Evolutionary conservation across 192 early-diverging fungal species (phyloP).

Genomic region (Coemansia sp.): DNA sequence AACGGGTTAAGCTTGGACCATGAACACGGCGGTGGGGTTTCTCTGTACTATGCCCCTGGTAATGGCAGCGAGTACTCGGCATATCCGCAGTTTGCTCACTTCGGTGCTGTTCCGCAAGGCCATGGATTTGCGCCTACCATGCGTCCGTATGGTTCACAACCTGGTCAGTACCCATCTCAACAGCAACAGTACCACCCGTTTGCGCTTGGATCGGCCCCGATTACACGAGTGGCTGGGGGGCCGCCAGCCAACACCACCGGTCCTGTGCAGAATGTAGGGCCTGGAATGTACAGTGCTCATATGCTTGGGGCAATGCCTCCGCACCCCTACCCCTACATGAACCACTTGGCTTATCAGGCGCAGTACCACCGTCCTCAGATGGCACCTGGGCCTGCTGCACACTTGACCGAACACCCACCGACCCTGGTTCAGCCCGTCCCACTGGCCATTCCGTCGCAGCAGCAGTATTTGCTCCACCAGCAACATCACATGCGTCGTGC

Average conservation of each 20-base stretch:
- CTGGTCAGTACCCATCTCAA: slow-evolving; percentile 10
- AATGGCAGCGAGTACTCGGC: slow-evolving; percentile 6
- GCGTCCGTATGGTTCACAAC: slow-evolving; percentile 11
- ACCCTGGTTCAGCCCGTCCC: slow-evolving; percentile 19
- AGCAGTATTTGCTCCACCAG: slow-evolving; percentile 17
- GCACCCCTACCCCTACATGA: background rate
- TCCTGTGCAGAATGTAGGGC: background rate
- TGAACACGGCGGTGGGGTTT: background rate
- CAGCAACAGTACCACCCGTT: slow-evolving; percentile 11
- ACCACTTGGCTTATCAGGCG: background rate
- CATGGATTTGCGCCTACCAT: slow-evolving; percentile 8
- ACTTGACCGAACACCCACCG: slow-evolving; percentile 13
- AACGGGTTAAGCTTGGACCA: background rate
- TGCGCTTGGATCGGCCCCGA: slow-evolving; percentile 1
- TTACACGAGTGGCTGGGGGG: background rate
- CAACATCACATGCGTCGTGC: slow-evolving; percentile 40
- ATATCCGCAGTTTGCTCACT: slow-evolving; percentile 17
- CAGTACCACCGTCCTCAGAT: background rate
- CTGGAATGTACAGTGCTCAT: background rate
- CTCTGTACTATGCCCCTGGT: background rate
- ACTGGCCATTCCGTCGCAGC: background rate
- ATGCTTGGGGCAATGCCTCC: background rate
- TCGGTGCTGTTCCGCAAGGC: background rate
- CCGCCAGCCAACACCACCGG: background rate
- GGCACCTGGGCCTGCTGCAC: slow-evolving; percentile 1